Percentiles rank a stretch among this genome's conserved stretches.
Evolutionary conservation across 2,329 filamentous ascomycete species (phyloP).

Genomic region (Penicillium corylophilum): DNA sequence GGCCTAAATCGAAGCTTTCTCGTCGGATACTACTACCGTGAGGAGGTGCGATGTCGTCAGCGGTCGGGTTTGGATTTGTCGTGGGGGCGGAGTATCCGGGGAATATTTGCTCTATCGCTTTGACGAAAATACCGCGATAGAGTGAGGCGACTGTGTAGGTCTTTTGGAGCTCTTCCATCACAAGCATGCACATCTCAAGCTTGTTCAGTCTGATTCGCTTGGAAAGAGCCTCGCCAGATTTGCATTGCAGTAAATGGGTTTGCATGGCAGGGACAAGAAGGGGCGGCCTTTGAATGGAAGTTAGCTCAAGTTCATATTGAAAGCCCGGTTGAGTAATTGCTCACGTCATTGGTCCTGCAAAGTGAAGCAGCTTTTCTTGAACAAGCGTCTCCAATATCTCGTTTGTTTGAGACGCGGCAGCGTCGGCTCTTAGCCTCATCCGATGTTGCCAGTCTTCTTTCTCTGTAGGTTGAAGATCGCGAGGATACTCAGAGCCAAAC

Average conservation of each 20-base stretch:
- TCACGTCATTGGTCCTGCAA: constrained; percentile 29
- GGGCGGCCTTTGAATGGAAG: constrained; percentile 16
- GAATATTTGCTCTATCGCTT: constrained; percentile 25
- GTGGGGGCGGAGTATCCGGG: constrained; percentile 13
- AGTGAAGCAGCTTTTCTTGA: constrained; percentile 23
- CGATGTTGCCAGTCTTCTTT: constrained; percentile 21
- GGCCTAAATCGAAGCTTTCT: background rate
- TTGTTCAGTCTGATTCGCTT: constrained; percentile 31
- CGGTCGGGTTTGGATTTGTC: background rate
- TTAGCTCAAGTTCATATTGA: background rate
- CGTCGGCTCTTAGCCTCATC: constrained; percentile 23
- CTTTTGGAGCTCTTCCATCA: constrained; percentile 33
- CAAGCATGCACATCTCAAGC: constrained; percentile 32
- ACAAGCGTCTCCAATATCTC: constrained; percentile 27
- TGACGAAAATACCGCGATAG: constrained; percentile 28
- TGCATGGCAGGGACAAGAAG: constrained; percentile 36
- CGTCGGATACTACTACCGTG: background rate
- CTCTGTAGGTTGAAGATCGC: constrained; percentile 7
- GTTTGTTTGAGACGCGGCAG: constrained; percentile 29
- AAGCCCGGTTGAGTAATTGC: background rate
- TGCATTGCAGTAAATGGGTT: constrained; percentile 31
- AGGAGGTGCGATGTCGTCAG: background rate
- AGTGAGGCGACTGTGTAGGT: constrained; percentile 29
- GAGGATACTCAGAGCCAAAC: constrained; percentile 20
- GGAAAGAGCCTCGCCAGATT: constrained; percentile 21